A percentile compares a stretch with the other conserved stretches of the same genome.
These are phyloP conservation scores for Oenanthe javanica DNA, from an alignment of 140 eudicot genomes.

Conservation along the genomic window DNA sequence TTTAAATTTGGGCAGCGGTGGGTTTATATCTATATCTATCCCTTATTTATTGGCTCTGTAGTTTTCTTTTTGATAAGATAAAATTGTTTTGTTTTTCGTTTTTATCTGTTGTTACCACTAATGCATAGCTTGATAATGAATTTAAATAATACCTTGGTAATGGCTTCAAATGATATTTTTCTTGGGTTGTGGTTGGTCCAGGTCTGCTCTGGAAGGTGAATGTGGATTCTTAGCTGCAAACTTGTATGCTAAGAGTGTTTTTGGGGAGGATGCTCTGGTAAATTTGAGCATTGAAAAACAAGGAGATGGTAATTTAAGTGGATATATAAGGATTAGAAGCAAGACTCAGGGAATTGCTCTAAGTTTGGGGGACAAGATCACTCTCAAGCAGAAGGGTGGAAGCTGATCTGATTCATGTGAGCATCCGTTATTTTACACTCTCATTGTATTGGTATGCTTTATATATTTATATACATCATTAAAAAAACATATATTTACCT, in stretches of 20 bases:
- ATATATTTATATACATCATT: no score
- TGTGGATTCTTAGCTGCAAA: slow-evolving; percentile 90
- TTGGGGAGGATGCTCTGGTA: slow-evolving; percentile 83
- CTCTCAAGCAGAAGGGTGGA: slow-evolving; percentile 94
- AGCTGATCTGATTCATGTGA: slow-evolving; percentile 23
- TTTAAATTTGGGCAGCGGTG: no score
- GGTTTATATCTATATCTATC: no score
- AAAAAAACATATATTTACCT: no score
- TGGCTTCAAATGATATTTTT: background rate
- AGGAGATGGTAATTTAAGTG: slow-evolving; percentile 74
- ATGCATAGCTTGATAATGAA: no score
- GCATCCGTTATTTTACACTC: background rate
- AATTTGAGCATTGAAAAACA: slow-evolving; percentile 78
- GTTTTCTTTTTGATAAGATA: no score
- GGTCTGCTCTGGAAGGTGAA: slow-evolving; percentile 81
- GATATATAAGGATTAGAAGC: slow-evolving; percentile 92
- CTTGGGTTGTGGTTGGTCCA: slow-evolving; percentile 9
- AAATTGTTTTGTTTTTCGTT: no score
- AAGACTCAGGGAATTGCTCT: slow-evolving; percentile 97
- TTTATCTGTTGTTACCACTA: no score
- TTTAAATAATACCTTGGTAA: background rate
- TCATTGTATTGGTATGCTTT: background rate
- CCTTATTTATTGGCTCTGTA: background rate
- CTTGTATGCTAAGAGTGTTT: slow-evolving; percentile 76
- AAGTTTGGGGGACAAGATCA: slow-evolving; percentile 94